Evolutionary conservation across 345 rosid species (phyloP).

Genomic region (Moricandia arvensis): DNA sequence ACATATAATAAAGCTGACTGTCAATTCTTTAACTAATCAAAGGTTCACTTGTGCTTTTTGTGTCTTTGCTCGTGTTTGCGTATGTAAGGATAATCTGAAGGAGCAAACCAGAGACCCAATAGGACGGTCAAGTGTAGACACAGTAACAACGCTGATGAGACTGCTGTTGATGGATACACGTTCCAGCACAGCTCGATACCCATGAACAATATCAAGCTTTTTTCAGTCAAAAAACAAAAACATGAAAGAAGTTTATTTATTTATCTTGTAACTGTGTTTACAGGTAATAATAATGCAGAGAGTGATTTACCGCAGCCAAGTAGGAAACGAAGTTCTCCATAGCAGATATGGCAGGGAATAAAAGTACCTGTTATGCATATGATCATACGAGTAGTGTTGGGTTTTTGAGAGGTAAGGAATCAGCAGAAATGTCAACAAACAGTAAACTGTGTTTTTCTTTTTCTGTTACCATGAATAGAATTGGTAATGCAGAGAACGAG

Average conservation of each 20-base stretch:
- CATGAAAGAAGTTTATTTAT: neutral
- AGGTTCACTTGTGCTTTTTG: constrained; percentile 21
- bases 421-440: neutral
- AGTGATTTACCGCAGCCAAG: constrained; percentile 57
- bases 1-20: neutral
- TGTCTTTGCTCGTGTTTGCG: constrained; percentile 13
- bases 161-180: constrained; percentile 67
- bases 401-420: neutral
- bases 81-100: constrained; percentile 54
- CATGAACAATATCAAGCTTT: constrained; percentile 61
- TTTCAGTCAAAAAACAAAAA: constrained; percentile 18
- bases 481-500: constrained; percentile 96
- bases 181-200: constrained; percentile 94
- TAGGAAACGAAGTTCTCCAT: constrained; percentile 75
- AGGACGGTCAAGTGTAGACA: constrained; percentile 58
- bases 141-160: constrained; percentile 67
- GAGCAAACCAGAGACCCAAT: constrained; percentile 70
- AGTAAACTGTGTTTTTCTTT: neutral
- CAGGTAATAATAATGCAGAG: neutral
- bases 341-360: constrained; percentile 76
- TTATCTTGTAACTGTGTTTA: neutral
- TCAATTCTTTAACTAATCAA: neutral
- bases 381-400: constrained; percentile 10
- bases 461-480: constrained; percentile 84
- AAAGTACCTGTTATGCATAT: constrained; percentile 65